Conservation (phyloP, 2,329 filamentous ascomycete species). For the Dryadomyces sulphureus region DNA sequence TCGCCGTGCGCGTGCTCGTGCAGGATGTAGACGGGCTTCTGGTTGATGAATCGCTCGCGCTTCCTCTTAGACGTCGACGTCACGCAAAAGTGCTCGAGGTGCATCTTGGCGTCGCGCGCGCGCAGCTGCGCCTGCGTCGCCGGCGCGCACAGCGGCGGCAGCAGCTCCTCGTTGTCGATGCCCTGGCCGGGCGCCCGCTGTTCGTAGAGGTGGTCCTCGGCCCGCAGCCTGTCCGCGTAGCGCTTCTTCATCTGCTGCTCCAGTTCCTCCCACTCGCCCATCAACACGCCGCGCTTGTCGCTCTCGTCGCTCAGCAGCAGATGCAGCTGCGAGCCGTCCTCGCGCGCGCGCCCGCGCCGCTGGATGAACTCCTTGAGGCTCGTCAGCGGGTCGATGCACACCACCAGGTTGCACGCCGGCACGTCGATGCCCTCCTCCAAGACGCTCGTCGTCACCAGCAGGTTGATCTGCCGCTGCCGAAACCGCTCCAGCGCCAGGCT, state of each 20-base stretch:
- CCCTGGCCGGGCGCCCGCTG: conserved; percentile 28
- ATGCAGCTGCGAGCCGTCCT: conserved; percentile 33
- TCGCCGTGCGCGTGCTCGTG: conserved; percentile 13
- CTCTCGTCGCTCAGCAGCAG: conserved; percentile 22
- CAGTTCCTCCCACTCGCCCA: conserved; percentile 43
- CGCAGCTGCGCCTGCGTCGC: conserved; percentile 50
- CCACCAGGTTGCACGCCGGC: conserved; percentile 45
- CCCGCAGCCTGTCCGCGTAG: conserved; percentile 50
- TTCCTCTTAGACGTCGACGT: conserved; percentile 41
- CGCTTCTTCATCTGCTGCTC: conserved; percentile 59
- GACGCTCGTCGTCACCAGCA: conserved; percentile 48
- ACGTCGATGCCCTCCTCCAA: conserved; percentile 56
- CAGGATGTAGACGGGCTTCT: conserved; percentile 52
- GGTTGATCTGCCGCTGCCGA: conserved; percentile 35
- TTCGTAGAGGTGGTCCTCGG: conserved; percentile 27
- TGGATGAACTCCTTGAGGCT: conserved; percentile 46
- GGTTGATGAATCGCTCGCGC: conserved; percentile 46
- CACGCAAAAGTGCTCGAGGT: conserved; percentile 70
- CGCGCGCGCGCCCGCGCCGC: conserved; percentile 36
- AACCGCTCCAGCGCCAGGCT: conserved; percentile 32
- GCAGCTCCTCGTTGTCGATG: conserved; percentile 18
- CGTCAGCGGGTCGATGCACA: conserved; percentile 40
- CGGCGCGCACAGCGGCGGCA: conserved; percentile 12
- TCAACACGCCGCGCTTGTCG: not conserved
- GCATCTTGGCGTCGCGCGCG: conserved; percentile 56